phyloP scores from a whole-genome alignment of 2,329 filamentous ascomycete genomes.

The Clathrospora elynae region DNA sequence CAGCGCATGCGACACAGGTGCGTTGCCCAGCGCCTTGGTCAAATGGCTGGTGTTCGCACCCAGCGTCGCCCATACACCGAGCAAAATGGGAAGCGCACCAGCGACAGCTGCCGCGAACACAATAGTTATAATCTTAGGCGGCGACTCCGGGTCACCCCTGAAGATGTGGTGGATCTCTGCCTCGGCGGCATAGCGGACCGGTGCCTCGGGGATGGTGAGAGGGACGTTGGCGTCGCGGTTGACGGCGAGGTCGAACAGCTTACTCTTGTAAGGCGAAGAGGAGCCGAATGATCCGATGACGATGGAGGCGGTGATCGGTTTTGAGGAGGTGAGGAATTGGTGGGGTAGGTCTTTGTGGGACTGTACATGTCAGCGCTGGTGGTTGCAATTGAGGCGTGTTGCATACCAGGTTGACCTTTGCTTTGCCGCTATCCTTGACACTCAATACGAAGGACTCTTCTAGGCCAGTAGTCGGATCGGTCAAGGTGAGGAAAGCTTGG shows the following conservation, averaged over 20 bases:
- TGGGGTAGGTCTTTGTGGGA: conserved; percentile 85
- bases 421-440: conserved; percentile 88
- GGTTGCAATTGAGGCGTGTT: conserved; percentile 7
- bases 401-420: conserved; percentile 79
- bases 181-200: conserved; percentile 81
- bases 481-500: conserved; percentile 87
- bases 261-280: conserved; percentile 67
- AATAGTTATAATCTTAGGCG: conserved; percentile 77
- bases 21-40: conserved; percentile 71
- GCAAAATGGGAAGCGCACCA: conserved; percentile 73
- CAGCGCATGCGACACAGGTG: conserved; percentile 78
- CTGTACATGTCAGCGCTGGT: conserved; percentile 56
- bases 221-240: conserved; percentile 66
- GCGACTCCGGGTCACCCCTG: conserved; percentile 76
- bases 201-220: conserved; percentile 65
- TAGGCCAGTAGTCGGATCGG: conserved; percentile 73
- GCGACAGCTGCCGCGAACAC: conserved; percentile 76
- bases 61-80: conserved; percentile 74
- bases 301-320: conserved; percentile 77
- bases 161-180: conserved; percentile 92
- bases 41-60: conserved; percentile 85
- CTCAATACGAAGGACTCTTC: conserved; percentile 85
- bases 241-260: conserved; percentile 75
- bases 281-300: conserved; percentile 86
- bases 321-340: conserved; percentile 72